Percentiles rank a stretch among this genome's conserved stretches.
These are phyloP conservation scores for Angomonas desouzai DNA, from an alignment of 208 protist genomes.

Conservation along the genomic window DNA sequence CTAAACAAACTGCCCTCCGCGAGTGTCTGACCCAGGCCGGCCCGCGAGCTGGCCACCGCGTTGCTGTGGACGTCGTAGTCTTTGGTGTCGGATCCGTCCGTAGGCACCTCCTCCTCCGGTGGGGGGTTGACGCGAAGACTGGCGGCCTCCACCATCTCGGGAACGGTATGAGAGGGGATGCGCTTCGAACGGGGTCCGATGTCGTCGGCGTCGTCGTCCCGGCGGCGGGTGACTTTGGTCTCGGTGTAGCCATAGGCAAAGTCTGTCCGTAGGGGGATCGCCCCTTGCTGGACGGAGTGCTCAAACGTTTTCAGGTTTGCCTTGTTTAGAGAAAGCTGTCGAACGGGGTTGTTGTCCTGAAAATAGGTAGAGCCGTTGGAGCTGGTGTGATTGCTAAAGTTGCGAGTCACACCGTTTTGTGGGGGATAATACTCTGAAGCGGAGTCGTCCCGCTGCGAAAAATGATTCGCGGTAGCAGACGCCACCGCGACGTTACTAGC, in stretches of 20 bases:
- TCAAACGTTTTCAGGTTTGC: conserved; percentile 42
- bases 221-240: neutral
- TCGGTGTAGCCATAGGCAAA: conserved; percentile 14
- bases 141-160: conserved; percentile 1
- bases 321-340: conserved; percentile 38
- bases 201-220: neutral
- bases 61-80: conserved; percentile 4
- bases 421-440: neutral
- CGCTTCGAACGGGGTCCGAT: neutral
- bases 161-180: neutral
- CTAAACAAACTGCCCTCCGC: conserved; percentile 3
- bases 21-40: neutral
- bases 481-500: conserved; percentile 42
- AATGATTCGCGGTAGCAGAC: conserved; percentile 11
- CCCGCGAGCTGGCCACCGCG: neutral
- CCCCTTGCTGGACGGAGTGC: conserved; percentile 22
- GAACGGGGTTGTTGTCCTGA: conserved; percentile 14
- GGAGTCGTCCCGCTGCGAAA: conserved; percentile 18
- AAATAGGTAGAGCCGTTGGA: conserved; percentile 9
- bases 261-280: conserved; percentile 39
- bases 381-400: neutral
- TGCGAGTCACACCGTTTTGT: neutral
- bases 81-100: conserved; percentile 1
- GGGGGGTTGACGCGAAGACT: conserved; percentile 1
- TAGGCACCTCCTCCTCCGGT: neutral